Evolutionary conservation across 2,329 filamentous ascomycete genomes (phyloP).

Genomic region (Bipolaris cookei): DNA sequence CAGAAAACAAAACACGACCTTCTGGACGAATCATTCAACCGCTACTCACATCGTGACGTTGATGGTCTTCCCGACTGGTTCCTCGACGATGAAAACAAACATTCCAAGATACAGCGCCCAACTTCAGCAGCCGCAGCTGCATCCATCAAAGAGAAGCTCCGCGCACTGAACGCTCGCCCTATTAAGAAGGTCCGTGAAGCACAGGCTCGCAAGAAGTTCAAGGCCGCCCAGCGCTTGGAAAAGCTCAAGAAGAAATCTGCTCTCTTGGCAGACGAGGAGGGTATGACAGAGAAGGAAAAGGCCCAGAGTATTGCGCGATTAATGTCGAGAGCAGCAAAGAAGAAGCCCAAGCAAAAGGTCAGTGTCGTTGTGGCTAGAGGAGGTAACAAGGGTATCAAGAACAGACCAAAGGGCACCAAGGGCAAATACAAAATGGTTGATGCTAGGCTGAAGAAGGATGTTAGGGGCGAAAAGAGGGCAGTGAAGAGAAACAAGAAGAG

Average conservation of each 20-base stretch:
- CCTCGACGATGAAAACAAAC: conserved; percentile 84
- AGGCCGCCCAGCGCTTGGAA: conserved; percentile 87
- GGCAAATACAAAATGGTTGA: conserved; percentile 98
- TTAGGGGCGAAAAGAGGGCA: conserved; percentile 81
- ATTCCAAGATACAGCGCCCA: conserved; percentile 86
- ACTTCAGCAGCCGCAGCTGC: conserved; percentile 87
- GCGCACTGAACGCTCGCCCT: conserved; percentile 90
- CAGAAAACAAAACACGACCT: conserved; percentile 80
- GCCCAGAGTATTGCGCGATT: conserved; percentile 80
- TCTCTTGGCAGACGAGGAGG: conserved; percentile 84
- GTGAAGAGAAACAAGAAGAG: conserved; percentile 71
- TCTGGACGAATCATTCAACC: conserved; percentile 92
- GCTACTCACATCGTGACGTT: conserved; percentile 84
- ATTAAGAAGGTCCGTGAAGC: conserved; percentile 99
- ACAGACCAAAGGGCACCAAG: conserved; percentile 89
- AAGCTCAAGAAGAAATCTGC: conserved; percentile 98
- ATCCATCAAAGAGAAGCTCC: conserved; percentile 92
- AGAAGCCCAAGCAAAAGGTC: conserved; percentile 82
- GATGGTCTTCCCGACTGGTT: conserved; percentile 98
- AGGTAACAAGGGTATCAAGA: conserved; percentile 81
- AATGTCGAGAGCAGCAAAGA: conserved; percentile 80
- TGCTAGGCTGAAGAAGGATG: conserved; percentile 93
- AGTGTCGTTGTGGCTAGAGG: conserved; percentile 90
- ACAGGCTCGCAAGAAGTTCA: conserved; percentile 95
- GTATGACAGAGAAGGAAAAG: conserved; percentile 96